Conservation (phyloP, 345 rosid genomes). For the Moringa oleifera region DNA sequence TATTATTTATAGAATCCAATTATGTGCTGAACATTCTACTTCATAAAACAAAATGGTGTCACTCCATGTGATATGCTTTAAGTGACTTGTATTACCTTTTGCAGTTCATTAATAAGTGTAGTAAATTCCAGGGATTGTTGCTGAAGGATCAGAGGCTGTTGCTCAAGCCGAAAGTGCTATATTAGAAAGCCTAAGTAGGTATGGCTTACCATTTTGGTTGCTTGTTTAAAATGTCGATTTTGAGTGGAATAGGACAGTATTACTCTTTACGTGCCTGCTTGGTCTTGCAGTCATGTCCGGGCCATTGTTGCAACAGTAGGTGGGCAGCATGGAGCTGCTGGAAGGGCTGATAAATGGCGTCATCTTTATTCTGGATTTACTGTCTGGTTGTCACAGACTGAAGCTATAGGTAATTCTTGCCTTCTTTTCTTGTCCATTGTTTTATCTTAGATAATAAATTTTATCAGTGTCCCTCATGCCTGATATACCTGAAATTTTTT, state of each 20-base stretch:
- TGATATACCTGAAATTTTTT: too few species aligned
- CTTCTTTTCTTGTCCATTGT: slow-evolving; percentile 1
- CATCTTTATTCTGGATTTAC: slow-evolving; percentile 87
- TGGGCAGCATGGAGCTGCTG: slow-evolving; percentile 70
- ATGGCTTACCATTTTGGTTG: slow-evolving; percentile 9
- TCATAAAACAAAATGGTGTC: neutral
- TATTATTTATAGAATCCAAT: too few species aligned
- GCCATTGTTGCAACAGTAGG: slow-evolving; percentile 86
- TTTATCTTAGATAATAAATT: slow-evolving; percentile 6
- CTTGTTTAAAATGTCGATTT: slow-evolving; percentile 4
- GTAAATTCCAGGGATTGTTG: slow-evolving; percentile 56
- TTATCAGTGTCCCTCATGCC: neutral
- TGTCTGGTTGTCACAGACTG: slow-evolving; percentile 75
- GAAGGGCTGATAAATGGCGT: slow-evolving; percentile 56
- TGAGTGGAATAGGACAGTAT: neutral
- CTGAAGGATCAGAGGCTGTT: slow-evolving; percentile 61
- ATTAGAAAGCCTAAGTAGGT: slow-evolving; percentile 86
- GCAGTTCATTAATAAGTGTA: slow-evolving; percentile 26
- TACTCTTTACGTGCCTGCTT: slow-evolving; percentile 3
- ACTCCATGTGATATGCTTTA: slow-evolving; percentile 1
- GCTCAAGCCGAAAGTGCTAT: slow-evolving; percentile 62
- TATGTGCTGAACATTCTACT: neutral
- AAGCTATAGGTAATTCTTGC: slow-evolving; percentile 55
- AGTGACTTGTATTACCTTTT: slow-evolving; percentile 17
- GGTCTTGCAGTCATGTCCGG: slow-evolving; percentile 68